Evolutionary conservation across 495 filamentous ascomycete species (phyloP).

Genomic region (Antarctomyces pellizariae): DNA sequence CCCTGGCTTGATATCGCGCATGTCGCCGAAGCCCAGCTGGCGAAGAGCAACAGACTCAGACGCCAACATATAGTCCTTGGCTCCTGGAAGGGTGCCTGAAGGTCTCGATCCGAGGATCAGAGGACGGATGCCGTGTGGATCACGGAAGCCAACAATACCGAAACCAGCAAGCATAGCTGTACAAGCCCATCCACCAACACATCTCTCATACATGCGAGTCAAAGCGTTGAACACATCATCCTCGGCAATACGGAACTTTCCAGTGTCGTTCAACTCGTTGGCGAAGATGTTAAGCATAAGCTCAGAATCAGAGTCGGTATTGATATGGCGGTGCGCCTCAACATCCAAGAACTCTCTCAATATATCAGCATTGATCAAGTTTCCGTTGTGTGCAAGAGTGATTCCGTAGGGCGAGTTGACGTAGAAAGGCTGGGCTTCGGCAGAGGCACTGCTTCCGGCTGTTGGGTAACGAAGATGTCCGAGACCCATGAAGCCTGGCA

Average conservation of each 20-base stretch:
- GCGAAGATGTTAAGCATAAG: constrained; percentile 91
- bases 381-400: constrained; percentile 52
- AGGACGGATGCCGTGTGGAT: constrained; percentile 76
- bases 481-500: constrained; percentile 78
- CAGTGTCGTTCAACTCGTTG: constrained; percentile 81
- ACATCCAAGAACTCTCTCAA: constrained; percentile 60
- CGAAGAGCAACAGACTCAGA: constrained; percentile 87
- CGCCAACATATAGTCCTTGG: constrained; percentile 87
- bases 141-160: constrained; percentile 75
- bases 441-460: constrained; percentile 61
- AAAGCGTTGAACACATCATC: constrained; percentile 73
- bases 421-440: constrained; percentile 76
- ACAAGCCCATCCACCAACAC: constrained; percentile 69
- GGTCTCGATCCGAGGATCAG: constrained; percentile 58
- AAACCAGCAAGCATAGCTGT: constrained; percentile 89
- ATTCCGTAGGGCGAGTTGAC: constrained; percentile 79
- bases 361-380: constrained; percentile 78
- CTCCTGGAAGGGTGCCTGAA: constrained; percentile 32
- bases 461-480: constrained; percentile 83
- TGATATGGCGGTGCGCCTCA: constrained; percentile 85
- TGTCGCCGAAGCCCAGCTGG: constrained; percentile 65
- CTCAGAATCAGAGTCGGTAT: constrained; percentile 89
- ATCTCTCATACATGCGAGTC: constrained; percentile 48
- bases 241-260: constrained; percentile 80
- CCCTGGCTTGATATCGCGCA: constrained; percentile 68